phyloP scores from a whole-genome alignment of 2,329 filamentous ascomycete species.

The Penicillium expansum region DNA sequence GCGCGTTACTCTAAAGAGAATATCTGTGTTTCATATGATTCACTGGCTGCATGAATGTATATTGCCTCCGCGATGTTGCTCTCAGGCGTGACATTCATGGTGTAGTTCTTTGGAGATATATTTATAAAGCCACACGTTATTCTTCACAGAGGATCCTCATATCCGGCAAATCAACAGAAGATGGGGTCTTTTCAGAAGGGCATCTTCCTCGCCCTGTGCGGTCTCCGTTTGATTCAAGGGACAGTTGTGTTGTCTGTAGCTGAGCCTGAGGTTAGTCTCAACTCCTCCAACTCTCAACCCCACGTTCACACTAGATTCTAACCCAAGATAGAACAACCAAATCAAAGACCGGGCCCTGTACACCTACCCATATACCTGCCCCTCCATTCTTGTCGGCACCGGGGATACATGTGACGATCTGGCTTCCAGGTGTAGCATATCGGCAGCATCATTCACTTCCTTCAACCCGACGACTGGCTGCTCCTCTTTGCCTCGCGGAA shows the following conservation, averaged over 20 bases:
- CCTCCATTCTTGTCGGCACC: not conserved
- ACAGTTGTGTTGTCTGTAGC: not conserved
- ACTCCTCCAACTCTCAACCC: not conserved
- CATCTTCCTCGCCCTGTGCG: not conserved
- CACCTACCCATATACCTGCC: not conserved
- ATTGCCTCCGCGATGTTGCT: not conserved
- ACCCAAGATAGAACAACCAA: not conserved
- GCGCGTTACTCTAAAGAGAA: not conserved
- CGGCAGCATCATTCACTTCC: not conserved
- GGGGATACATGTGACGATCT: not conserved
- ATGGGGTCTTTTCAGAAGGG: not conserved
- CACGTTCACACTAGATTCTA: not conserved
- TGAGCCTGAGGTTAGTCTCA: not conserved
- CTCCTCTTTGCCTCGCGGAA: not conserved
- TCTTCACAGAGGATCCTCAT: not conserved
- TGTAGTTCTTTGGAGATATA: not conserved
- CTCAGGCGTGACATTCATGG: not conserved
- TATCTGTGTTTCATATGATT: slow-evolving; percentile 2
- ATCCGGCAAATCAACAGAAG: not conserved
- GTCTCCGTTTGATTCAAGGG: not conserved
- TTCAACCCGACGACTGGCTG: not conserved
- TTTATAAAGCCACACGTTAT: not conserved
- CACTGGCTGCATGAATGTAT: slow-evolving; percentile 1
- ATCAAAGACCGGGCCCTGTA: not conserved
- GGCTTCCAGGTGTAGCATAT: not conserved